Base-by-base conservation (phyloP, 2,329 filamentous ascomycete genomes). In the Alternaria arbusti region DNA sequence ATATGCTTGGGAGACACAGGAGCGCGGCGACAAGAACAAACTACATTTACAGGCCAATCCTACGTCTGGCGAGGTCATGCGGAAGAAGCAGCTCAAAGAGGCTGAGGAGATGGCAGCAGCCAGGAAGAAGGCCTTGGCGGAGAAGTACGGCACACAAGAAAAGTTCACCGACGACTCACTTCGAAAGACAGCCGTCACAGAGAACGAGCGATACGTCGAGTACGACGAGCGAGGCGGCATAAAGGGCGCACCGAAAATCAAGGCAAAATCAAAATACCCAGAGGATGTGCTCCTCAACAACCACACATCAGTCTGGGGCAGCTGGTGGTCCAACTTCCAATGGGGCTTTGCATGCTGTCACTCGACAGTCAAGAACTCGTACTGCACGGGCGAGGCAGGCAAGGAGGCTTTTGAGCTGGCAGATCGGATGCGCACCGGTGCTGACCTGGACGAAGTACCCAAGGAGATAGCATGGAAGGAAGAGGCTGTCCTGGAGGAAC, bases 291-390 rank as follows among this genome's bases (percentile, higher is more conserved):
- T 91, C 57, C 87, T 91, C 78, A 95, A 97, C 83, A 99, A 99
- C 75, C 96, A 99, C 81, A 93, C 89, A 4, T 90, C 91, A 0
- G 90, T 97, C 4, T 99, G 94, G 92, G 96, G 96, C 52, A 97
- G 94, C 74, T 99, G 96, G 96, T 99, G 96, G 96, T 88, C 89
- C 57, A 90, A 93, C 75, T 98, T 97, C 82, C 88, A 91, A 80
- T 99, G 96, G 96, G 96, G 96, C 1, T 99, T 97, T 80, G 88
- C 92, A 22, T 99, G 96, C 80, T 99, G 96, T 83, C 94, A 96
- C 78, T 97, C 94, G 0, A 90, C 89, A 22, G 88, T 97, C 66
- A 97, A 97, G 82, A 98, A 99, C 81, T 97, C 94, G 74, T 99
- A 98, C 76, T 99, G 96, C 80, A 98, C 95, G 0, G 96, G 96